Percentiles rank a stretch among this genome's conserved stretches.
phyloP scores from a whole-genome alignment of 2,329 filamentous ascomycete genomes.

The Cladosporium sphaerospermum region DNA sequence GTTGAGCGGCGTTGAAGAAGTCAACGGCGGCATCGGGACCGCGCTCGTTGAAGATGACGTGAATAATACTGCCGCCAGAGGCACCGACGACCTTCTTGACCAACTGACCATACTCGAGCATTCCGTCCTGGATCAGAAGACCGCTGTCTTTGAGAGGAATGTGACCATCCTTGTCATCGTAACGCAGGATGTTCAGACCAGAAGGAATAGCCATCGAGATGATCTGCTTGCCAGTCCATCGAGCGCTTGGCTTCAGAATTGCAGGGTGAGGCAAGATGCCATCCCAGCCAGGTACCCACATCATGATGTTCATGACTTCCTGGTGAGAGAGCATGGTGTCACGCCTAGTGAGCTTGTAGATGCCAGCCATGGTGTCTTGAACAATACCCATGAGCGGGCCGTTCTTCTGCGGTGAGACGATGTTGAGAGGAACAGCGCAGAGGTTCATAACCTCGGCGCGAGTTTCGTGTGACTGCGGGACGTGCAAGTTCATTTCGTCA shows the following conservation, averaged over 20 bases:
- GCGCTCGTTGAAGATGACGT: slow-evolving; percentile 93
- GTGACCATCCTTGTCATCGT: slow-evolving; percentile 30
- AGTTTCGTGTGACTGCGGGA: slow-evolving; percentile 94
- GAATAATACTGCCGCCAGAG: slow-evolving; percentile 81
- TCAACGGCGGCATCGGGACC: slow-evolving; percentile 79
- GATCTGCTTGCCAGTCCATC: slow-evolving; percentile 98
- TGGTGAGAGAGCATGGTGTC: slow-evolving; percentile 88
- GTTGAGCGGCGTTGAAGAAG: slow-evolving; percentile 93
- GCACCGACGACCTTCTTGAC: slow-evolving; percentile 95
- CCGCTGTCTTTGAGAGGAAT: slow-evolving; percentile 49
- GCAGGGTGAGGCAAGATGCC: slow-evolving; percentile 87
- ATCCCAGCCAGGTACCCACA: slow-evolving; percentile 98
- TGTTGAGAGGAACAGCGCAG: slow-evolving; percentile 96
- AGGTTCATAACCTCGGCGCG: slow-evolving; percentile 90
- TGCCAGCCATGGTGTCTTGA: slow-evolving; percentile 91
- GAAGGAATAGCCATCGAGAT: slow-evolving; percentile 86
- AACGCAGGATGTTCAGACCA: slow-evolving; percentile 70
- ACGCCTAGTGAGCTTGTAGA: slow-evolving; percentile 92
- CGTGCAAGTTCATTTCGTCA: slow-evolving; percentile 99
- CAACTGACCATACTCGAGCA: slow-evolving; percentile 83
- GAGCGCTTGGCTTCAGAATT: slow-evolving; percentile 85
- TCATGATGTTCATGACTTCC: slow-evolving; percentile 90
- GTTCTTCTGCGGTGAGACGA: slow-evolving; percentile 96
- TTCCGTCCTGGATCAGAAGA: slow-evolving; percentile 75
- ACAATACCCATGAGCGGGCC: slow-evolving; percentile 99